Base-by-base conservation (phyloP, 2,329 filamentous ascomycete genomes). In the Claviceps fusiformis region DNA sequence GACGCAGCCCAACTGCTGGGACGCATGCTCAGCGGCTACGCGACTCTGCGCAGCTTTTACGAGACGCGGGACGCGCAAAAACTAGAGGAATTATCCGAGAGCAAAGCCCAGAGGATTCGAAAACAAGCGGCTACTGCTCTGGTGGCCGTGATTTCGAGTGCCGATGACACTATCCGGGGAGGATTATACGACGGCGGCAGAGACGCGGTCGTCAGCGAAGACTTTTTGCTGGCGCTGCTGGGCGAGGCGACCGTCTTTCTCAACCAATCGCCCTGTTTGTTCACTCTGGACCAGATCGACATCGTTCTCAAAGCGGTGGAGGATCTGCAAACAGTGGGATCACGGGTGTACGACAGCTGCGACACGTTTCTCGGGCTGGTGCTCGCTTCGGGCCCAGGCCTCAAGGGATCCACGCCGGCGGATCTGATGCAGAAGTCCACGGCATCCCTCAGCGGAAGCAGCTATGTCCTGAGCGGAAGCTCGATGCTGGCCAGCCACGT, bases 111-210 rank as follows among this genome's bases (percentile, higher is more conserved):
- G 27, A 75, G 79, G 13, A 75, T 85, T 24, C 86, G 83, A 60
- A 80, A 82, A 54, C 81, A 86, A 60, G 78, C 91, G 5, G 87
- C 86, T 0, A 76, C 80, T 47, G 85, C 89, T 1, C 75, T 97
- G 52, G 76, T 89, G 47, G 86, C 89, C n/a, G 85, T 95, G 56
- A 87, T 96, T 62, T 81, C 85, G 54, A 93, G 87, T 65, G 86
- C 92, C 2, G 86, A 88, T 56, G 90, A 95, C 68, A 92, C 89
- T 65, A 95, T 97, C 62, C 87, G 88, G 56, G 92, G 92, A 55
- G 92, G 92, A 1, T 75, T 96, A 2, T 95, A 90, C 67, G 91
- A 97, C 65, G 82, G 84, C 29, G 79, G 81, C 19, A 81, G 87
- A 13, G 87, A 91, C 64, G 84, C 88, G 0, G 89, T 95, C 7